These are phyloP conservation scores for Spirogloea muscicola DNA, from an alignment of 139 green algal species.

Conservation along the genomic window DNA sequence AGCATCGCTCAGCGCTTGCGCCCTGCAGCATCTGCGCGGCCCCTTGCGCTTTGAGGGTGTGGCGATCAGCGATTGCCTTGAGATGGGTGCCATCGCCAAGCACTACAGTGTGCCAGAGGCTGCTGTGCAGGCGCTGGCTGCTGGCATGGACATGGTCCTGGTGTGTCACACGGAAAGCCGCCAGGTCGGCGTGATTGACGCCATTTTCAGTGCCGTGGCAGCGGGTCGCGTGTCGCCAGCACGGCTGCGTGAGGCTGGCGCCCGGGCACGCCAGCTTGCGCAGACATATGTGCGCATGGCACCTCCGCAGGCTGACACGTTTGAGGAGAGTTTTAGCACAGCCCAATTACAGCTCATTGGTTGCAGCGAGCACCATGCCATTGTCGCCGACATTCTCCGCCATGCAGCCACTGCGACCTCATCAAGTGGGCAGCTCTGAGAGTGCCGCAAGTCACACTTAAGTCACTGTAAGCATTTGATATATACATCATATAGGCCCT, in stretches of 20 bases:
- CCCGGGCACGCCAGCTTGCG: conserved; percentile 2
- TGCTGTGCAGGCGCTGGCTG: conserved; percentile 32
- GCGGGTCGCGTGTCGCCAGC: conserved; percentile 14
- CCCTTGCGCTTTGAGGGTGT: conserved; percentile 49
- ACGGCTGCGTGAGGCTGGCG: conserved; percentile 19
- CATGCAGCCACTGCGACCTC: too few relatives aligned
- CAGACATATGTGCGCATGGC: conserved; percentile 9
- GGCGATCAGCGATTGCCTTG: conserved; percentile 55
- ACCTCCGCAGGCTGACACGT: neutral
- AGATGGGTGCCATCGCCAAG: conserved; percentile 57
- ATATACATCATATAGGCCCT: too few relatives aligned
- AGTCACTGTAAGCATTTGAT: too few relatives aligned
- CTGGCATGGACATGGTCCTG: conserved; percentile 53
- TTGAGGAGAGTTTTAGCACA: conserved; percentile 1
- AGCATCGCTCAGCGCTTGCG: conserved; percentile 29
- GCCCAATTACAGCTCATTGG: neutral
- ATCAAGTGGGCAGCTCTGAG: too few relatives aligned
- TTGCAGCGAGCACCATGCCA: conserved; percentile 23
- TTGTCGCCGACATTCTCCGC: conserved; percentile 22
- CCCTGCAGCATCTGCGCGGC: conserved; percentile 37
- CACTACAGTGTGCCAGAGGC: conserved; percentile 31
- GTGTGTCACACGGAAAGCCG: conserved; percentile 51
- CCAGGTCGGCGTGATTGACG: conserved; percentile 49
- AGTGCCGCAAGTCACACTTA: too few relatives aligned
- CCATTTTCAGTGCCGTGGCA: conserved; percentile 42